phyloP scores from a whole-genome alignment of 148 eudicot species.

The Tetragonia tetragonoides region DNA sequence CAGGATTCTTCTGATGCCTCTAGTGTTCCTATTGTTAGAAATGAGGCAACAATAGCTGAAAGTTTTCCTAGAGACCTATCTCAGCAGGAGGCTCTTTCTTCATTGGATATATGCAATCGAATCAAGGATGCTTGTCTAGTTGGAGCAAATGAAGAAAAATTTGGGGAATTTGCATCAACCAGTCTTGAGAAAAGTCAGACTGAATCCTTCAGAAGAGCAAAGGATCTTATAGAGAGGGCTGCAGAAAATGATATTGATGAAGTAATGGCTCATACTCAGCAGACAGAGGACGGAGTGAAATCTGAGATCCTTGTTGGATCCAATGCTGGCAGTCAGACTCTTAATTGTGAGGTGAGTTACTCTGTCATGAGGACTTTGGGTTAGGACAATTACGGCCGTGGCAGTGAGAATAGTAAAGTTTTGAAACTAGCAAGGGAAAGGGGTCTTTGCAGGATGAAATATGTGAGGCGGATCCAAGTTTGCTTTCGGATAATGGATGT shows the following conservation, averaged over 20 bases:
- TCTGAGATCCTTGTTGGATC: conserved; percentile 20
- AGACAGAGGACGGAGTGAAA: conserved; percentile 21
- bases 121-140: conserved; percentile 27
- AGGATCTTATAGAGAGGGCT: conserved; percentile 31
- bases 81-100: conserved; percentile 20
- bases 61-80: conserved; percentile 7
- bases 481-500: conserved; percentile 36
- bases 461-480: conserved; percentile 31
- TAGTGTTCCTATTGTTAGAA: conserved; percentile 15
- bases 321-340: conserved; percentile 30
- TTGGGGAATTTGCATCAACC: conserved; percentile 3
- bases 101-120: conserved; percentile 33
- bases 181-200: conserved; percentile 26
- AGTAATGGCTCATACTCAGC: conserved; percentile 27
- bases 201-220: conserved; percentile 28
- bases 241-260: conserved; percentile 31
- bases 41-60: conserved; percentile 25
- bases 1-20: conserved; percentile 16
- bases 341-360: conserved; percentile 55
- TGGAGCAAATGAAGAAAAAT: conserved; percentile 26
- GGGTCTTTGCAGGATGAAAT: conserved; percentile 57
- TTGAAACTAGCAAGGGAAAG: conserved; percentile 47
- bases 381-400: conserved; percentile 31
- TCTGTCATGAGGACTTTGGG: conserved; percentile 46
- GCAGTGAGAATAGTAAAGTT: conserved; percentile 39